These are phyloP conservation scores for Cadophora luteo-olivacea DNA, from an alignment of 2,329 filamentous ascomycete species.

Conservation along the genomic window DNA sequence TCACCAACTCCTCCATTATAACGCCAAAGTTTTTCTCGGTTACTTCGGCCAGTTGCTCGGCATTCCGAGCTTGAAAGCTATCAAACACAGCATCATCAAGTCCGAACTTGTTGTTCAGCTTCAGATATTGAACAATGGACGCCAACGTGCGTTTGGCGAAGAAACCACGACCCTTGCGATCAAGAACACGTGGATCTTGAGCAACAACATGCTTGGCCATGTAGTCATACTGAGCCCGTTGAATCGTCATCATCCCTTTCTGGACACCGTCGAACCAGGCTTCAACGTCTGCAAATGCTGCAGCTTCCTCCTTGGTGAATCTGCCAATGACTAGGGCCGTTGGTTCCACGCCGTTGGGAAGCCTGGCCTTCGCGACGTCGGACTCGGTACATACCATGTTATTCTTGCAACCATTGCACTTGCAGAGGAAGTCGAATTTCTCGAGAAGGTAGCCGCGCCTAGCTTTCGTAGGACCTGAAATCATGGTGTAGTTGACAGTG, in stretches of 20 bases:
- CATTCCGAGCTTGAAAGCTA: background rate
- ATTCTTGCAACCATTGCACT: background rate
- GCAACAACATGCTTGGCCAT: background rate
- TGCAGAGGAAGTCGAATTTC: background rate
- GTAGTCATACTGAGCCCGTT: background rate
- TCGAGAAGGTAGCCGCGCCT: background rate
- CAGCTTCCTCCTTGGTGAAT: background rate
- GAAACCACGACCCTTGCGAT: background rate
- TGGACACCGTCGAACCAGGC: background rate
- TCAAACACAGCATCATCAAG: background rate
- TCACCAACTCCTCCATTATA: background rate
- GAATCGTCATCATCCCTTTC: background rate
- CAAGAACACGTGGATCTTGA: background rate
- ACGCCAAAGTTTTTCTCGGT: background rate
- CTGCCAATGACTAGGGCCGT: background rate
- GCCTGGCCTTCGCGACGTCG: background rate
- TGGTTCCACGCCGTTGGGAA: background rate
- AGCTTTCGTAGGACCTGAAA: background rate
- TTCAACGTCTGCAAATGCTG: background rate
- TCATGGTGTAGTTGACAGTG: conserved; percentile 13
- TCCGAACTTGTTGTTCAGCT: conserved; percentile 1
- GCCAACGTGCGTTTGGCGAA: background rate
- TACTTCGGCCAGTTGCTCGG: background rate
- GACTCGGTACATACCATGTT: background rate
- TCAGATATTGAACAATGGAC: background rate